Base-by-base conservation (phyloP, 768 basidiomycete genomes). In the Rhodotorula babjevae region DNA sequence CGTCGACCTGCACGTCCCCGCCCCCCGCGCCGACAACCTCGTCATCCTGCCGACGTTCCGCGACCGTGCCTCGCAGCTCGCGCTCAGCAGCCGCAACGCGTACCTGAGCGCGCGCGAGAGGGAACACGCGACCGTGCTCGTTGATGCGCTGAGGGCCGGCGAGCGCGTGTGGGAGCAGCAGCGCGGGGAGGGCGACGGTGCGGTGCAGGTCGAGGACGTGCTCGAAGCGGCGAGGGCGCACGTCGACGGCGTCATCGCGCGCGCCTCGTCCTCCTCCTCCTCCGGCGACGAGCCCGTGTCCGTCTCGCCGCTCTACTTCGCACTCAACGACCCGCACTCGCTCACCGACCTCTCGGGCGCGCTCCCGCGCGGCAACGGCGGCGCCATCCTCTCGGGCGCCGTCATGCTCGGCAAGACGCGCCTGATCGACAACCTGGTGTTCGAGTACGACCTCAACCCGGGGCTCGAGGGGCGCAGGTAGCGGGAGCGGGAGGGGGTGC, bases 341-440 rank as follows among this genome's bases (percentile, higher is more conserved):
- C 91, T 98, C 74, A 87, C 89, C 31, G 83, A 86, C 5, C 69
- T 94, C 36, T 82, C 83, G 15, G 71, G 81, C 66, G 74, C 74
- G n/a, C 79, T 81, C 10, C 77, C 76, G 12, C 75, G 75, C 79
- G 71, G 79, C 80, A 64, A 60, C 47, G 73, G 71, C n/a, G 73
- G 71, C 31, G 72, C 77, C 44, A 63, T 77, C 74, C 14, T 60
- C 4, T 27, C 25, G 25, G 58, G 58, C 40, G 82, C 85, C 16
- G 87, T 89, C 44, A 86, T 96, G 31, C 77, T 97, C 63, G 95
- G 92, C 72, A 68, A 61, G 79, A 97, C 93, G 53, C 85, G 94
- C 75, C 80, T 99, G 76, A 97, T 99, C 56, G 95, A 99, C 81
- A 99, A 98, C 80, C 81, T 96, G 63, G 82, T 96, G 56, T 80